Base-by-base conservation (phyloP, 2,329 filamentous ascomycete genomes). In the Botrytis deweyae region DNA sequence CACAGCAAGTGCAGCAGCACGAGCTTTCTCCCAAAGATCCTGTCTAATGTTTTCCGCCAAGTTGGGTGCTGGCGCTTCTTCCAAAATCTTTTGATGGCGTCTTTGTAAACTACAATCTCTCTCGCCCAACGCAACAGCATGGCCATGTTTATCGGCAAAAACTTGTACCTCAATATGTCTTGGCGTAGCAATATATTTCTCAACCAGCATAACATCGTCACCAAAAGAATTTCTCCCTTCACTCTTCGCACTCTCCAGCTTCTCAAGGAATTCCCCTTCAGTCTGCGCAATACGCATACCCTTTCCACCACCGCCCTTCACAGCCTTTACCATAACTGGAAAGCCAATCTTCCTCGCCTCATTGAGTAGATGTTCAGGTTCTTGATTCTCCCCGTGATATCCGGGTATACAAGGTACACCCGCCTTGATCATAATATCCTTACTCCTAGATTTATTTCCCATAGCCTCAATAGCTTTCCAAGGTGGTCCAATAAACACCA, bases 371-470 rank as follows among this genome's bases (percentile, higher is more conserved):
- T 88, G 83, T 72, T 84, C 82, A 65, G 88, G 86, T 67, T 92
- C 89, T 84, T 99, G 96, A 70, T 97, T 93, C 1, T 87, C 80
- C 29, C 96, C 96, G 81, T 98, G 96, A 80, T 99, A 99, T 0
- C 96, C 96, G 0, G 96, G 96, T 67, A 99, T 96, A 80, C 96
- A 98, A 7, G 95, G 95, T 5, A 99, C 96, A 14, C 94, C 94
- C n/a, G 96, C 95, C 7, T 90, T 90, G 49, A 89, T 94, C 96
- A 99, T 98, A 81, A 99, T 98, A 81, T 97, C 93, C 83, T 99
- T 99, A 70, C 93, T 96, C 74, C 92, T 88, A 72, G 92, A 94
- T 85, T 98, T 97, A 84, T 97, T 93, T 68, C 95, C 95, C 95
- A 98, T 97, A 74, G 94, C 94, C 74, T 92, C 86, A 80, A 93